phyloP scores from a whole-genome alignment of 768 basidiomycete genomes.

The Boletus pseudopeckii region DNA sequence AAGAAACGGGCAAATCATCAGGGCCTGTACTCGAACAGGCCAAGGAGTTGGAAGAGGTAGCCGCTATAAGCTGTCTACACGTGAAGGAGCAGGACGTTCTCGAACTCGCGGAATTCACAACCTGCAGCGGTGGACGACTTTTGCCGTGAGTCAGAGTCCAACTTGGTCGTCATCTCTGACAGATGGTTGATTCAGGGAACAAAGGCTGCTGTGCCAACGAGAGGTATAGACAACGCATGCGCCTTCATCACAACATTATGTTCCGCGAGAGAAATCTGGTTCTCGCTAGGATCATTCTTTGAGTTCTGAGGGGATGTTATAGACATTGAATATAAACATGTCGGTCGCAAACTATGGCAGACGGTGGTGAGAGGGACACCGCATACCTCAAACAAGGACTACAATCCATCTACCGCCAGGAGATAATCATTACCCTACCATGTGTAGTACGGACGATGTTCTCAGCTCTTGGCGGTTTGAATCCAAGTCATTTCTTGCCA shows the following conservation, averaged over 20 bases:
- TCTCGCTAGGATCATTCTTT: conserved; percentile 21
- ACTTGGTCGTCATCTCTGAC: neutral
- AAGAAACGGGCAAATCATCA: neutral
- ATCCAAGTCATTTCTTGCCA: neutral
- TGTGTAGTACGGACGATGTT: conserved; percentile 17
- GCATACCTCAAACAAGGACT: conserved; percentile 76
- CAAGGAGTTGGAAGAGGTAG: conserved; percentile 42
- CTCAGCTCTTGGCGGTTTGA: conserved; percentile 23
- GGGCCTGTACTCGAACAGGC: conserved; percentile 2
- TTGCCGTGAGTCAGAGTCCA: conserved; percentile 45
- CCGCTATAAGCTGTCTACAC: conserved; percentile 55
- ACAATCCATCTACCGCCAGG: conserved; percentile 34
- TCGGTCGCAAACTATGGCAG: conserved; percentile 58
- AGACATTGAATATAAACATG: conserved; percentile 19
- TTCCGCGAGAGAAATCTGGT: conserved; percentile 10
- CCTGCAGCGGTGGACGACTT: conserved; percentile 47
- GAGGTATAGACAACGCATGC: conserved; percentile 51
- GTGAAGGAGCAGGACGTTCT: conserved; percentile 54
- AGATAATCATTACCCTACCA: conserved; percentile 17
- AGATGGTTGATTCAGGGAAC: conserved; percentile 31
- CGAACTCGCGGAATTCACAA: conserved; percentile 43
- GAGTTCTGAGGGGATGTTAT: neutral
- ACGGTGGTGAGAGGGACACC: conserved; percentile 47
- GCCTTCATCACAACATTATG: conserved; percentile 32
- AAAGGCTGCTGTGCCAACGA: conserved; percentile 54